phyloP scores from a whole-genome alignment of 2,329 filamentous ascomycete species.

The Massarina eburnea region DNA sequence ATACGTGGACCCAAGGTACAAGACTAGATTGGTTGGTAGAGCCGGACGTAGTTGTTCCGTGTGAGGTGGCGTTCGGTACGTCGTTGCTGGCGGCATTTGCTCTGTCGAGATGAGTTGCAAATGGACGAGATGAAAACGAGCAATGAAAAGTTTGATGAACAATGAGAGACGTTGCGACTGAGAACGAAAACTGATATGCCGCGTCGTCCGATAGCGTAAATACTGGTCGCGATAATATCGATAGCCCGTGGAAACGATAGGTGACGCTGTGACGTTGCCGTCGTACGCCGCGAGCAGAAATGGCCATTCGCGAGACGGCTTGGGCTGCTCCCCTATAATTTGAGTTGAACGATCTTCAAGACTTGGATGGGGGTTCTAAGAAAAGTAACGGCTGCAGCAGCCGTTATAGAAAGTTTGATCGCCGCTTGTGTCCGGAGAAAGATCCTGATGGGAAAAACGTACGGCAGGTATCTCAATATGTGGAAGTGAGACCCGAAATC shows the following conservation, averaged over 20 bases:
- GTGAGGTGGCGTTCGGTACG: too few relatives aligned
- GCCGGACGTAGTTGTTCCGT: too few relatives aligned
- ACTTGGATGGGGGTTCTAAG: conserved; percentile 2
- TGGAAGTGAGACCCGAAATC: conserved; percentile 8
- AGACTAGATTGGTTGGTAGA: too few relatives aligned
- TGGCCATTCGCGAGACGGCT: background rate
- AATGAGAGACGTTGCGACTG: too few relatives aligned
- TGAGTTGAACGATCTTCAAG: background rate
- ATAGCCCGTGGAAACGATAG: background rate
- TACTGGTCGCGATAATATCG: background rate
- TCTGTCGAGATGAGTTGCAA: too few relatives aligned
- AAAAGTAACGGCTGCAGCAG: conserved; percentile 8
- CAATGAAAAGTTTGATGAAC: too few relatives aligned
- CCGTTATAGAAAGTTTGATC: conserved; percentile 1
- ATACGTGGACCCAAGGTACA: too few relatives aligned
- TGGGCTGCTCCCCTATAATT: background rate
- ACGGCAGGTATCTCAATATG: conserved; percentile 12
- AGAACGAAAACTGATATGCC: too few relatives aligned
- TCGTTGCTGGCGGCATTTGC: too few relatives aligned
- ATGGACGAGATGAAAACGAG: too few relatives aligned
- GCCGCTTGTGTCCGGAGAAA: conserved; percentile 1
- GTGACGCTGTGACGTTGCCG: conserved; percentile 6
- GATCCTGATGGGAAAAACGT: conserved; percentile 4
- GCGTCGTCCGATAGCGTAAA: too few relatives aligned
- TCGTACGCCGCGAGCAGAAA: conserved; percentile 1